phyloP scores from a whole-genome alignment of 768 basidiomycete genomes.

The Albatrellus ellisii region DNA sequence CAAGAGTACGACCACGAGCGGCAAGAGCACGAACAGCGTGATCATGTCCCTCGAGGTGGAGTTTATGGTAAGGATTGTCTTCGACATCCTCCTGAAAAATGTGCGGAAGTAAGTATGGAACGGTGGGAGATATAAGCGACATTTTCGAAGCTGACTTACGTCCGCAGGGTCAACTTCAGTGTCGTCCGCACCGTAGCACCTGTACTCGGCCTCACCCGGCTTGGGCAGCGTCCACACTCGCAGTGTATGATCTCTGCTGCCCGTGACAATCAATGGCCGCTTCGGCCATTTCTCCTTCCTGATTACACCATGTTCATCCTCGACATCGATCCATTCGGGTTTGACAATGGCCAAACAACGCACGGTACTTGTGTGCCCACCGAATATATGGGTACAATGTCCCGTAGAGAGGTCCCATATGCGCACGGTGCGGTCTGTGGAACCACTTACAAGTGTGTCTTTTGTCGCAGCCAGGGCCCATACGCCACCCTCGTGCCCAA shows the following conservation, averaged over 20 bases:
- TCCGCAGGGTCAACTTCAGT: conserved; percentile 45
- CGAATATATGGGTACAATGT: conserved; percentile 83
- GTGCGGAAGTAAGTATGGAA: no score
- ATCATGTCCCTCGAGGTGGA: conserved; percentile 79
- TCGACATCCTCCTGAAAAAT: conserved; percentile 48
- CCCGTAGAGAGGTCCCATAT: conserved; percentile 81
- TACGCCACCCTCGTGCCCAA: conserved; percentile 91
- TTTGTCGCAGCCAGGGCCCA: conserved; percentile 92
- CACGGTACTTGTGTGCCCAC: conserved; percentile 94
- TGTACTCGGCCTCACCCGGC: conserved; percentile 66
- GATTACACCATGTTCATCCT: conserved; percentile 46
- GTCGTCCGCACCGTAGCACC: conserved; percentile 49
- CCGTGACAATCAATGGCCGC: conserved; percentile 59
- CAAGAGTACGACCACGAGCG: conserved; percentile 76
- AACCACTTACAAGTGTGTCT: conserved; percentile 81
- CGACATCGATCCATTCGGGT: conserved; percentile 74
- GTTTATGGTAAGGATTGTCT: conserved; percentile 82
- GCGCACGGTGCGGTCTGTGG: conserved; percentile 86
- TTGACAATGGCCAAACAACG: conserved; percentile 93
- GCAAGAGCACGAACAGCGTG: conserved; percentile 90
- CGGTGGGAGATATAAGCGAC: no score
- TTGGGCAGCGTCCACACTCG: conserved; percentile 56
- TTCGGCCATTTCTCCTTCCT: conserved; percentile 64
- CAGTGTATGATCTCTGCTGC: conserved; percentile 53
- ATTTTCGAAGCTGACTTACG: no score